phyloP scores from a whole-genome alignment of 208 protist species.

The Leishmania amazonensis region DNA sequence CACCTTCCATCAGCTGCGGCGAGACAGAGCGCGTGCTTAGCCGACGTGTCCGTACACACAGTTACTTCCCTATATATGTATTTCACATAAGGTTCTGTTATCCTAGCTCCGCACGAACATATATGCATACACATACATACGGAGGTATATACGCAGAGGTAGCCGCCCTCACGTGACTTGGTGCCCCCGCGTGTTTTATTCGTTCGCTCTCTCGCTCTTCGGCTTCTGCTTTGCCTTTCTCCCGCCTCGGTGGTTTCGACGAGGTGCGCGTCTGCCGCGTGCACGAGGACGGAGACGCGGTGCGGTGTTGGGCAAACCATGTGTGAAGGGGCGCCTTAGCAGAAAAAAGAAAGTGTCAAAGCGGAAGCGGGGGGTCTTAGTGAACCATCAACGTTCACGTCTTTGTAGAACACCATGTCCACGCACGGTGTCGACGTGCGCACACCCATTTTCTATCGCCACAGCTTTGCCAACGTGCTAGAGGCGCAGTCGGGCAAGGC shows the following conservation, averaged over 20 bases:
- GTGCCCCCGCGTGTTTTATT: not conserved
- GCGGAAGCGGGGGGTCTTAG: not conserved
- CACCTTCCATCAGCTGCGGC: not conserved
- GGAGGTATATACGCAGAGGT: not conserved
- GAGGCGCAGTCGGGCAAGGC: conserved; percentile 39
- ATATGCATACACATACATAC: not conserved
- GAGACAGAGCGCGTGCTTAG: not conserved
- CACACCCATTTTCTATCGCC: conserved; percentile 45
- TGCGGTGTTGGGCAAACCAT: not conserved
- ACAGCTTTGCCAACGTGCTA: conserved; percentile 51
- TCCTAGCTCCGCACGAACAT: not conserved
- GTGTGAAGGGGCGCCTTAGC: not conserved
- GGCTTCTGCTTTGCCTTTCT: not conserved
- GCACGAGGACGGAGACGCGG: not conserved
- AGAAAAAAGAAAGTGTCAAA: not conserved
- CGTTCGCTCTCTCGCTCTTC: not conserved
- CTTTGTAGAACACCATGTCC: conserved; percentile 1
- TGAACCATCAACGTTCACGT: not conserved
- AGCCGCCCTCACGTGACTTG: not conserved
- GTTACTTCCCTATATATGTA: not conserved
- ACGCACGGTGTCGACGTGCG: conserved; percentile 34
- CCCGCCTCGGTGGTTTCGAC: not conserved
- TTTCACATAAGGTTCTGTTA: too few relatives aligned
- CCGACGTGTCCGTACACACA: not conserved
- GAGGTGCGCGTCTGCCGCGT: not conserved